Percentiles rank a stretch among this genome's conserved stretches.
phyloP scores from a whole-genome alignment of 257 asterid species.

The Ligustrum vulgare region DNA sequence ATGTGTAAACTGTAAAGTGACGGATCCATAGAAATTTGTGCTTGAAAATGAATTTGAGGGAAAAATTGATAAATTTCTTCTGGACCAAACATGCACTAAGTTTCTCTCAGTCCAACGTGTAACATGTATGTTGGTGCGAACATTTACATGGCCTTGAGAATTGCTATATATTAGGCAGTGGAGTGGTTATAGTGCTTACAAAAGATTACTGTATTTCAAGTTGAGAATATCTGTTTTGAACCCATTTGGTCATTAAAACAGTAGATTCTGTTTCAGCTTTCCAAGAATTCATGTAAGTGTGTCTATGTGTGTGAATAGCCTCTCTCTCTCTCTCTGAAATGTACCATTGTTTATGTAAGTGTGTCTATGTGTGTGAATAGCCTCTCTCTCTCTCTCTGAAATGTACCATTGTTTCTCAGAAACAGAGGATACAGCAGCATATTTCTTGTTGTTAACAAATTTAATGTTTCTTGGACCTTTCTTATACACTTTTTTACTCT shows the following conservation, averaged over 20 bases:
- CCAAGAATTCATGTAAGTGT: conserved; percentile 23
- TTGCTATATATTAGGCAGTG: conserved; percentile 5
- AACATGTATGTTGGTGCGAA: not conserved
- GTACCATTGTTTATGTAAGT: conserved; percentile 9
- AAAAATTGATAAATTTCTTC: no score
- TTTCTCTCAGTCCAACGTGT: not conserved
- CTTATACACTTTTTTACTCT: conserved; percentile 27
- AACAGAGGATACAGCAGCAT: conserved; percentile 7
- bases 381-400: conserved; percentile 8
- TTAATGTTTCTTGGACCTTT: conserved; percentile 54
- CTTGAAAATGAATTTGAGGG: no score
- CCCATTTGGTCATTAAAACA: conserved; percentile 15
- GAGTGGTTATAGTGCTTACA: not conserved
- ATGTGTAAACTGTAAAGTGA: no score
- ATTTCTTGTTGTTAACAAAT: conserved; percentile 32
- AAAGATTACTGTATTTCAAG: not conserved
- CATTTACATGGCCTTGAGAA: not conserved
- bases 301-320: not conserved
- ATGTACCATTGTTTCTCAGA: conserved; percentile 12
- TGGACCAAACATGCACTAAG: not conserved
- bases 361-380: not conserved
- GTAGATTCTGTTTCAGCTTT: conserved; percentile 32
- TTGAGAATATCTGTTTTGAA: no score
- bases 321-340: conserved; percentile 12
- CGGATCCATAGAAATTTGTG: no score